Conservation (phyloP, 1,284 basidiomycete genomes). For the Leccinum ponderosum region DNA sequence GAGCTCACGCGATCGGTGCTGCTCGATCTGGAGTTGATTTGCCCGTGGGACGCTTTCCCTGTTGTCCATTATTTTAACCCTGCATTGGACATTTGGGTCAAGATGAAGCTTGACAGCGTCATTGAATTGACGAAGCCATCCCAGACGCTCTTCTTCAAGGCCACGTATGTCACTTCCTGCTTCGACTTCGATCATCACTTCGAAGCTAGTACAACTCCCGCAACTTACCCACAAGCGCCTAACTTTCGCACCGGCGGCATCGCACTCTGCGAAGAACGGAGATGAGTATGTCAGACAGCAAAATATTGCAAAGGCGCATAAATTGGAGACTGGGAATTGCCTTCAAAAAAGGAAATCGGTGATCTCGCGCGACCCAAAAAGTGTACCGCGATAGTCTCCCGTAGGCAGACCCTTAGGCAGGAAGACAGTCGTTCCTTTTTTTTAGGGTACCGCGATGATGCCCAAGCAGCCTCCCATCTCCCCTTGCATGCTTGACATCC, state of each 20-base stretch:
- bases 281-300: background rate
- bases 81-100: background rate
- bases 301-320: background rate
- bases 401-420: too few species aligned
- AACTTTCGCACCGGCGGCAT: background rate
- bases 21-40: background rate
- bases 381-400: background rate
- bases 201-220: background rate
- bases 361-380: background rate
- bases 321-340: background rate
- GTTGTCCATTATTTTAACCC: background rate
- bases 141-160: background rate
- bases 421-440: too few species aligned
- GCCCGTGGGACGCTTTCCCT: background rate
- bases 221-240: background rate
- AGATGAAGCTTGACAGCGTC: background rate
- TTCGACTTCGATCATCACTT: background rate
- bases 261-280: background rate
- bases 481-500: background rate
- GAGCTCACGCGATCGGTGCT: background rate
- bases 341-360: background rate
- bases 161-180: background rate
- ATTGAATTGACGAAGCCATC: background rate
- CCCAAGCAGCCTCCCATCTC: too few species aligned
- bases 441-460: background rate